Evolutionary conservation across 2,329 filamentous ascomycete species (phyloP), one percentile per base, ranked within the genome.

Genomic region (Gyromitra esculenta): DNA sequence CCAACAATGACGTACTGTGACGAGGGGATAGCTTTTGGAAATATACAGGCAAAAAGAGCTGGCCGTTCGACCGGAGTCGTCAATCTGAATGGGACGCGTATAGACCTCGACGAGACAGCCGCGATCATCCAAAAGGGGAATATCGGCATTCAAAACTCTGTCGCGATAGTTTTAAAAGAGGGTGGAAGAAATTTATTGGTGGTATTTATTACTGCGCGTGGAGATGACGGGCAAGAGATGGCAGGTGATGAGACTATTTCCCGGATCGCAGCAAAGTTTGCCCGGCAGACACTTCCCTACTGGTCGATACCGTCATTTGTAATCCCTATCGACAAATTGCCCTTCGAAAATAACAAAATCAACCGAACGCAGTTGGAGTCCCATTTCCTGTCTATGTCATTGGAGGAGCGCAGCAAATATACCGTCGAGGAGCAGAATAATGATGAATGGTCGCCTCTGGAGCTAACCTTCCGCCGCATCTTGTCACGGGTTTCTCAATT

Each of bases 21-120:
- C 0, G 79, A 85, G 0, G 84, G 84, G 0, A 87, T 91, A 2
- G 90, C 88, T 0, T 85, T 97, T 6, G 94, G 91, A 76, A 89
- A 89, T 0, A 83, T 92, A n/a, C 81, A 82, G 35, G 88, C 88
- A 77, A 80, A 79, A 67, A 70, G 41, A 11, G 3, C 13, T 6
- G 70, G 60, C 2, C 13, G 25, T 9, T 69, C 45, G 21, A 43
- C 50, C 15, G 57, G 21, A 21, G 65, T 54, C 3, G 66, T 41
- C 52, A 60, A 52, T 60, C 41, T 45, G 18, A 64, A 77, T 0
- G 76, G 75, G 0, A 85, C 91, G 21, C 83, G 88, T 1, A 81
- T 84, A 0, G 84, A 87, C 0, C 82, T 91, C 13, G 84, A 86
- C 0, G 82, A 86, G 13, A 70, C 50, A 31, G 76, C 76, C n/a